These are phyloP conservation scores for Senecio squalidus DNA, from an alignment of 140 eudicot genomes.

Conservation along the genomic window DNA sequence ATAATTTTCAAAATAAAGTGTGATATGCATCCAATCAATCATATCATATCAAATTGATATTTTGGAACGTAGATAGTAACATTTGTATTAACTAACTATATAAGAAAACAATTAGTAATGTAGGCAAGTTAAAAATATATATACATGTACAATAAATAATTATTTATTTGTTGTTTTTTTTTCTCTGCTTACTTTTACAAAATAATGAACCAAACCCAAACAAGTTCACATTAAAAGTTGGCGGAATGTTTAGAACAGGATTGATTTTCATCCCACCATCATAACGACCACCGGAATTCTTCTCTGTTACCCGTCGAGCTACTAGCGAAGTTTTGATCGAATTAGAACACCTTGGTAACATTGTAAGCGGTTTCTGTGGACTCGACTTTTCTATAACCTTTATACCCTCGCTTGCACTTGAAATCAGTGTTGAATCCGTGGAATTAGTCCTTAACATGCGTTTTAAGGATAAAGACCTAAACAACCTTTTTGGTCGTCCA, in stretches of 20 bases:
- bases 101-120: too few relatives aligned
- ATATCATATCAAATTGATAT: too few relatives aligned
- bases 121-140: not conserved
- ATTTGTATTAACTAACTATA: too few relatives aligned
- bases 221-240: slow-evolving; percentile 42
- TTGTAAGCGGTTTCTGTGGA: slow-evolving; percentile 24
- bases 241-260: slow-evolving; percentile 61
- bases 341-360: slow-evolving; percentile 17
- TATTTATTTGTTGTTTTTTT: slow-evolving; percentile 42
- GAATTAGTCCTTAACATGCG: slow-evolving; percentile 47
- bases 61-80: too few relatives aligned
- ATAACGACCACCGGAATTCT: slow-evolving; percentile 27
- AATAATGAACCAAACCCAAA: slow-evolving; percentile 65
- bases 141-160: not conserved
- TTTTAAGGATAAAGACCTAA: slow-evolving; percentile 40
- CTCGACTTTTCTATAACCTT: slow-evolving; percentile 34
- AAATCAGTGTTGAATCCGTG: slow-evolving; percentile 52
- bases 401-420: slow-evolving; percentile 18
- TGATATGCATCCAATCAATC: too few relatives aligned
- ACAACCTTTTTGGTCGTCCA: slow-evolving; percentile 33
- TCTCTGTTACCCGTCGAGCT: slow-evolving; percentile 28
- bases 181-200: slow-evolving; percentile 49
- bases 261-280: slow-evolving; percentile 25
- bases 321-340: slow-evolving; percentile 3
- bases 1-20: too few relatives aligned